These are phyloP conservation scores for Lepidium didymum DNA, from an alignment of 345 rosid genomes.

Conservation along the genomic window DNA sequence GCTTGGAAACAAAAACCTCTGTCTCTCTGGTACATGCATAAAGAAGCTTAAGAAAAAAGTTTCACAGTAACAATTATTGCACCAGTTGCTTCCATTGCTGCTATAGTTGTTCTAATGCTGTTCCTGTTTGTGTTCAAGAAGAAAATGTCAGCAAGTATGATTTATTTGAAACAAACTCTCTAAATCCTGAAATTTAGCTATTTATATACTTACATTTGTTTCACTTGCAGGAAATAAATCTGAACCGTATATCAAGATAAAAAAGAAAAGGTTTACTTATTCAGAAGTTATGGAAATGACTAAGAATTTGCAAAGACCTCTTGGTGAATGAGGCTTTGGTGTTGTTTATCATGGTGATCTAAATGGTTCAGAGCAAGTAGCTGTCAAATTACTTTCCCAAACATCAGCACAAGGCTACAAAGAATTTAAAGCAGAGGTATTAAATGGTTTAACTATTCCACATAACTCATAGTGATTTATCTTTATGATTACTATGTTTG, in stretches of 20 bases:
- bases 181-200: not conserved
- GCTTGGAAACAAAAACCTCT: constrained; percentile 16
- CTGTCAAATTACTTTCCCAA: constrained; percentile 16
- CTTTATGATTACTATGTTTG: too few species aligned
- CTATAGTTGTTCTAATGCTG: not conserved
- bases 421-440: constrained; percentile 22
- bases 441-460: not conserved
- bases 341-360: constrained; percentile 40
- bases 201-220: not conserved
- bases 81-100: constrained; percentile 8
- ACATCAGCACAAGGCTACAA: constrained; percentile 24
- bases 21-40: constrained; percentile 13
- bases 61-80: constrained; percentile 22
- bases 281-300: constrained; percentile 36
- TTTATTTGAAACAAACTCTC: not conserved
- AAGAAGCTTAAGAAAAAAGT: constrained; percentile 1
- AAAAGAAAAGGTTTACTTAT: constrained; percentile 27
- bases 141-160: constrained; percentile 11
- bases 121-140: not conserved
- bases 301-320: constrained; percentile 29
- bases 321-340: constrained; percentile 64
- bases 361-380: constrained; percentile 22
- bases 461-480: not conserved
- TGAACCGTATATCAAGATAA: constrained; percentile 8
- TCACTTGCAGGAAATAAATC: not conserved